Conservation (phyloP, 2,329 filamentous ascomycete genomes). For the Beauveria sp. region DNA sequence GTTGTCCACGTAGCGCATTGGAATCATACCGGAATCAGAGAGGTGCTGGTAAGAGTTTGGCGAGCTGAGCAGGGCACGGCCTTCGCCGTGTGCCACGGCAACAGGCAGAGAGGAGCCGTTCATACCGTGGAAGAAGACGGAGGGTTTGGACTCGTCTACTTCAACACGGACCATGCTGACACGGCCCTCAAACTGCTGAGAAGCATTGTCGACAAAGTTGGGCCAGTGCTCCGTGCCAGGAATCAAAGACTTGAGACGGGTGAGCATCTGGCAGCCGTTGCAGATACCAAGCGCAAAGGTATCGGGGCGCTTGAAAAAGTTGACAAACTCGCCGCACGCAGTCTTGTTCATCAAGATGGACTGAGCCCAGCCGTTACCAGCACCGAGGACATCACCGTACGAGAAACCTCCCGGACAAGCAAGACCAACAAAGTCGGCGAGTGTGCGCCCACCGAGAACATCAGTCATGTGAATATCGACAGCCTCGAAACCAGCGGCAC, state of each 20-base stretch:
- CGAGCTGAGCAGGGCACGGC: conserved; percentile 64
- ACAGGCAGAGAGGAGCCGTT: conserved; percentile 73
- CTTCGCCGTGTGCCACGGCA: conserved; percentile 85
- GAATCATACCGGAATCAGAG: conserved; percentile 59
- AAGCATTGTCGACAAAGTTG: conserved; percentile 74
- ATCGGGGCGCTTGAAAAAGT: conserved; percentile 80
- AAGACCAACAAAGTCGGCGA: conserved; percentile 77
- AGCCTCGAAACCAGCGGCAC: conserved; percentile 80
- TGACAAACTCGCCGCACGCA: conserved; percentile 65
- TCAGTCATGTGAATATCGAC: conserved; percentile 98
- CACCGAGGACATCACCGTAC: conserved; percentile 77
- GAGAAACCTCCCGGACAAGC: conserved; percentile 97
- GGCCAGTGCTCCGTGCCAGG: conserved; percentile 81
- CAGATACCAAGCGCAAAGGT: conserved; percentile 93
- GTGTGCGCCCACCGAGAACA: conserved; percentile 69
- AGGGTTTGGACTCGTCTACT: conserved; percentile 49
- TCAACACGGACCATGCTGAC: conserved; percentile 74
- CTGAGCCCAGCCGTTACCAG: conserved; percentile 95
- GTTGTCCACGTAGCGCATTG: conserved; percentile 83
- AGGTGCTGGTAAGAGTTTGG: conserved; percentile 46
- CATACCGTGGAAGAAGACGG: conserved; percentile 92
- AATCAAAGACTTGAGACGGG: conserved; percentile 69
- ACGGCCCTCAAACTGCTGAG: conserved; percentile 84
- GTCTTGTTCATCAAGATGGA: conserved; percentile 81
- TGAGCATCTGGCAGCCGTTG: conserved; percentile 95